phyloP scores from a whole-genome alignment of 75 land plant genomes.

The Adiantum capillusveneris region DNA sequence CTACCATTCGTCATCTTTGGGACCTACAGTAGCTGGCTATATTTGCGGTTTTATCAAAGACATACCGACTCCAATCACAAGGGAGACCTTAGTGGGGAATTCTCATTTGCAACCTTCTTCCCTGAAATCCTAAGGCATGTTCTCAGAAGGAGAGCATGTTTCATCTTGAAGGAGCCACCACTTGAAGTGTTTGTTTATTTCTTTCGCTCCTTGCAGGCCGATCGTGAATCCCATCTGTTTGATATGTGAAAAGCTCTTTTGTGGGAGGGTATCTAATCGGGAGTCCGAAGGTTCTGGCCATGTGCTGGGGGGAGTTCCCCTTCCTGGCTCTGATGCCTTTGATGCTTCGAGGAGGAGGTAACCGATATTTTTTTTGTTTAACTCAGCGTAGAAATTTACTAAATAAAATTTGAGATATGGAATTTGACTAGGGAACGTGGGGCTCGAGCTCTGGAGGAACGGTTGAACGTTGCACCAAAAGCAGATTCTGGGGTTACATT shows the following conservation, averaged over 20 bases:
- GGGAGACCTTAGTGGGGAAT: constrained; percentile 63
- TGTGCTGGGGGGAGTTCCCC: constrained; percentile 43
- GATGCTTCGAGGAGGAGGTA: constrained; percentile 97
- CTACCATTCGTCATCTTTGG: constrained; percentile 85
- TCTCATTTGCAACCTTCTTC: constrained; percentile 84
- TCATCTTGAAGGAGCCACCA: too few relatives aligned
- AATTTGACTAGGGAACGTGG: constrained; percentile 69
- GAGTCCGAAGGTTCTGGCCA: constrained; percentile 32
- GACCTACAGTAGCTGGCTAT: constrained; percentile 58
- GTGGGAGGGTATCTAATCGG: constrained; percentile 48
- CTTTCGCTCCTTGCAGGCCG: constrained; percentile 45
- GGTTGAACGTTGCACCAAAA: constrained; percentile 47
- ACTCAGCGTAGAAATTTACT: background rate
- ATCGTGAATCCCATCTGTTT: constrained; percentile 64
- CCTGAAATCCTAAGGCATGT: constrained; percentile 64
- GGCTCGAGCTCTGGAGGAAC: constrained; percentile 88
- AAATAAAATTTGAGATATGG: too few relatives aligned
- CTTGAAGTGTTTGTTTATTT: too few relatives aligned
- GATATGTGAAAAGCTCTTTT: constrained; percentile 59
- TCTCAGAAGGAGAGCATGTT: too few relatives aligned
- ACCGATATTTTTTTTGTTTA: background rate
- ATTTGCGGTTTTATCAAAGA: constrained; percentile 37
- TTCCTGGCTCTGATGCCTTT: constrained; percentile 77
- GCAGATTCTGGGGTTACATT: constrained; percentile 5
- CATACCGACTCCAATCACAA: constrained; percentile 42